phyloP scores from a whole-genome alignment of 2,329 filamentous ascomycete genomes.

The Cordyceps farinosa region DNA sequence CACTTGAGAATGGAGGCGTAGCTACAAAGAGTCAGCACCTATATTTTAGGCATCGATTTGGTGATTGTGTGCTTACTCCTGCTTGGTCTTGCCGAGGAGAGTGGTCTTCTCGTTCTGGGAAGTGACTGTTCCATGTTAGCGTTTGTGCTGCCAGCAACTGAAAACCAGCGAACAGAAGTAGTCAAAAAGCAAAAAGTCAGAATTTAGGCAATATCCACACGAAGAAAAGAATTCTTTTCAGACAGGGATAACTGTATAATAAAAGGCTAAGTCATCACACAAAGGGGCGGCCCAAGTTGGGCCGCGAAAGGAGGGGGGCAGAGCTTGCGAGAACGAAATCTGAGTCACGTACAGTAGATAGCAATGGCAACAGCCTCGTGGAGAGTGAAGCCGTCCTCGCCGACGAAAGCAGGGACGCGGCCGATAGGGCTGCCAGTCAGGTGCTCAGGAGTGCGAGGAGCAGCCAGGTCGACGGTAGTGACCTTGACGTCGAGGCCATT shows the following conservation, averaged over 20 bases:
- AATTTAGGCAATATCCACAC: constrained; percentile 92
- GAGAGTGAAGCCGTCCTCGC: constrained; percentile 85
- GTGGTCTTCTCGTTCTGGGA: constrained; percentile 99
- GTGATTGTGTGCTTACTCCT: constrained; percentile 66
- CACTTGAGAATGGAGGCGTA: constrained; percentile 97
- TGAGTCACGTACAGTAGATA: constrained; percentile 83
- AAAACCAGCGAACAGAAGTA: constrained; percentile 27
- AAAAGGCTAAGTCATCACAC: constrained; percentile 70
- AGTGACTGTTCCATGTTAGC: constrained; percentile 64
- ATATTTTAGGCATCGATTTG: not conserved
- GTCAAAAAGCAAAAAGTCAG: constrained; percentile 49
- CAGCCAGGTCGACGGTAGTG: constrained; percentile 65
- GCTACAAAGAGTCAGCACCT: constrained; percentile 34
- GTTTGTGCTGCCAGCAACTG: constrained; percentile 28
- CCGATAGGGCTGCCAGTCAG: constrained; percentile 79
- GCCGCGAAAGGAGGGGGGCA: constrained; percentile 28
- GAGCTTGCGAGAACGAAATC: constrained; percentile 16
- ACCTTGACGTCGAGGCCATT: constrained; percentile 91
- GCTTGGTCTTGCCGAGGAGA: constrained; percentile 99
- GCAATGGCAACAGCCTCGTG: constrained; percentile 91
- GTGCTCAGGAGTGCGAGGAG: constrained; percentile 68
- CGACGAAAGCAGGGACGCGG: constrained; percentile 91
- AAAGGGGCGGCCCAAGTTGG: constrained; percentile 13
- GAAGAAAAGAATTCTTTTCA: constrained; percentile 62
- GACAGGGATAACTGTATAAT: constrained; percentile 98